phyloP scores from a whole-genome alignment of 2,329 filamentous ascomycete genomes.

The Verticillium nonalfalfae region DNA sequence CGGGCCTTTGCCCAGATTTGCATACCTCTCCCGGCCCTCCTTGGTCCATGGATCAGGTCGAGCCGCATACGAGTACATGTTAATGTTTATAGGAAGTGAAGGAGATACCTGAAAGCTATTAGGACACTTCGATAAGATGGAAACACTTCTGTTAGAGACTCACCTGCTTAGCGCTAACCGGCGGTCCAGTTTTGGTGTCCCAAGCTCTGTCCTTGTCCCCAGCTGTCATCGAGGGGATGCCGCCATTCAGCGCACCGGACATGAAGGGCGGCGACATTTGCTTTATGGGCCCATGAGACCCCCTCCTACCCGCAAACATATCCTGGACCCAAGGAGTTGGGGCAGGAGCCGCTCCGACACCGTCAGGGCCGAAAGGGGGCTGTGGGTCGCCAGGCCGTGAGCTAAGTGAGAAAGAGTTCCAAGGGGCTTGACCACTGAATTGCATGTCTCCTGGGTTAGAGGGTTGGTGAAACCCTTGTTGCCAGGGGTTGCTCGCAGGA shows the following conservation, averaged over 20 bases:
- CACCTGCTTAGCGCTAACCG: background rate
- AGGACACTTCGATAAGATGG: background rate
- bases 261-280: background rate
- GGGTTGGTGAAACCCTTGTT: slow-evolving; percentile 27
- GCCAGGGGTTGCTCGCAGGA: slow-evolving; percentile 35
- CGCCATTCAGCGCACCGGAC: background rate
- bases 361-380: background rate
- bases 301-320: background rate
- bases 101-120: background rate
- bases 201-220: slow-evolving; percentile 4
- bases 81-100: slow-evolving; percentile 1
- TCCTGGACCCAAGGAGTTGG: background rate
- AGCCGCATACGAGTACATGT: slow-evolving; percentile 1
- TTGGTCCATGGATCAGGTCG: background rate
- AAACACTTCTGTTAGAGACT: background rate
- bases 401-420: slow-evolving; percentile 2
- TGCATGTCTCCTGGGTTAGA: slow-evolving; percentile 7
- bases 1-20: background rate
- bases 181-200: slow-evolving; percentile 1
- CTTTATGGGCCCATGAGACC: background rate
- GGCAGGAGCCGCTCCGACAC: background rate
- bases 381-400: slow-evolving; percentile 6
- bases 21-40: background rate
- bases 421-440: slow-evolving; percentile 6
- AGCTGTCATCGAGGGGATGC: background rate